Base-by-base conservation (phyloP, 176 grass and related monocot genomes). In the Luzula sylvatica region DNA sequence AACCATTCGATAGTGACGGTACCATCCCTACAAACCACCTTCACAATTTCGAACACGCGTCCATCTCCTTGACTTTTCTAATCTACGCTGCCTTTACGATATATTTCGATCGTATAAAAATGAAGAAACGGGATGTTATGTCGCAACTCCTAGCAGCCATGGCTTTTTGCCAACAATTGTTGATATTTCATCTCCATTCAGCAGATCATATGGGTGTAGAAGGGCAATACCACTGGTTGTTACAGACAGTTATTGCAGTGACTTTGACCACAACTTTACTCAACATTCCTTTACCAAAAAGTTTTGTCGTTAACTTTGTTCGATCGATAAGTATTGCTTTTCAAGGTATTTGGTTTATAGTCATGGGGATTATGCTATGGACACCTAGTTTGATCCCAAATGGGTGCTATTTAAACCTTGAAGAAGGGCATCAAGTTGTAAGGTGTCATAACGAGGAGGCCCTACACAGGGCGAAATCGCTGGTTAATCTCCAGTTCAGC, bases 41-140 rank as follows among this genome's bases (percentile, higher is more conserved):
- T 58, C 88, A 83, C 79, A 94, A 87, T 79, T 94, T 94, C 58
- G 83, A 94, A 83, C 88, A 94, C 65, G 79, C 88, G n/a, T 83
- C 88, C 69, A 78, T 94, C 75, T 94, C 88, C 27, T 71, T 94
- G 15, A 60, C 76, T 7, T 75, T 94, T 42, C 69, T 94, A 8
- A 19, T 77, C 21, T 94, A 66, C 65, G 83, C 83, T 15, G 71
- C 88, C 15, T 75, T 83, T n/a, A 32, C 72, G 51, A 82, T 93
- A 53, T 68, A 78, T 72, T 38, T 93, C 4, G 87, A 93, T 68
- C 65, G 73, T 49, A 65, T 13, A 2, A 15, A 46, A 18, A 63
- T 68, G 30, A 74, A 71, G 15, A 38, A 71, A 66, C 80, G 86
- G 0, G 80, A 81, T 56, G 55, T 58, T 0, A 44, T 90, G 48